Base-by-base conservation (phyloP, 441 rosid genomes). In the Syzygium malaccense region DNA sequence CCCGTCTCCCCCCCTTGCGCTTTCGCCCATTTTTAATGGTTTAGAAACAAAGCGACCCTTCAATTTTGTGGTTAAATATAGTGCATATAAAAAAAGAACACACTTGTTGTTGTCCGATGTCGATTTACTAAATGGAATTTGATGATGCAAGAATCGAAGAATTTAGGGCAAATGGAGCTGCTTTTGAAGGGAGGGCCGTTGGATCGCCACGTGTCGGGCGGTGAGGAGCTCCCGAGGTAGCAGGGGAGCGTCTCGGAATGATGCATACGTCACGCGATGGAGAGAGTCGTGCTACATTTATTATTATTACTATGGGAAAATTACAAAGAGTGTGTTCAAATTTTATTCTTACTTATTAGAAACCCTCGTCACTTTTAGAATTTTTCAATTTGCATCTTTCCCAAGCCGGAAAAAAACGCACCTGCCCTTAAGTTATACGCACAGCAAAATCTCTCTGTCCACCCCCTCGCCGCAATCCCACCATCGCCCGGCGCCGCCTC, bases 181-280 rank as follows among this genome's bases (percentile, higher is more conserved):
- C 91, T 90, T 83, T 90, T 51, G 11, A 88, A 90, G 83, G 91
- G 86, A n/a, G 68, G 91, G 92, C 54, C 23, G 15, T 66, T 64
- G 68, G 57, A 37, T 41, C 85, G 86, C 92, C 94, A 89, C 28
- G 53, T 87, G 91, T 56, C 87, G 48, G 75, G 8, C 23, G 17
- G 30, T 28, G 55, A 86, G 32, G 15, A 60, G 84, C 56, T 86
- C 75, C 92, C 55, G 7, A 68, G 28, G 51, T 45, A 66, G 92
- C 84, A 86, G 91, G 91, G 88, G 78, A 84, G 41, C 33, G 53
- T 45, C 33, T 30, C 25, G 3, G 19, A 85, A 54, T 12, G 62
- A 55, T 30, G 41, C 86, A 53, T 33, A 78, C 84, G 28, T 45
- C 48, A 45, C n/a, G n/a, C 8, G 48, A 37, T 37, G 84, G 84